Evolutionary conservation across 805 yeast species (phyloP).

Genomic region (Hyphopichia homilentoma): DNA sequence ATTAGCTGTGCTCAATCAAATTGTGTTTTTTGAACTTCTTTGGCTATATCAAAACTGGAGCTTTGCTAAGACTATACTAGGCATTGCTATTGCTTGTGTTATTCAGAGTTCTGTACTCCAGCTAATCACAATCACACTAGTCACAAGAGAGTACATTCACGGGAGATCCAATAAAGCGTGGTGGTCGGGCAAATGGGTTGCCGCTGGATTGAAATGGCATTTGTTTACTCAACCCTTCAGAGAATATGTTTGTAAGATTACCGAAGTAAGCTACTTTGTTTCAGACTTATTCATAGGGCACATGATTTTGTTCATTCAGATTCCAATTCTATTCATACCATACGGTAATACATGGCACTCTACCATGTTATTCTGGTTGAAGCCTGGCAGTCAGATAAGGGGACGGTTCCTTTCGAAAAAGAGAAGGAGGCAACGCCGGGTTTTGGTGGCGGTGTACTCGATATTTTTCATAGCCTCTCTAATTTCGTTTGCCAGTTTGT

Average conservation of each 20-base stretch:
- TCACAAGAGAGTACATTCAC: constrained; percentile 61
- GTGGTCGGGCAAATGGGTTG: constrained; percentile 69
- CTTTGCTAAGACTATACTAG: constrained; percentile 55
- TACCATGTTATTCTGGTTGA: constrained; percentile 63
- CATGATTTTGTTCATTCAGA: constrained; percentile 50
- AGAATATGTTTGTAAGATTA: constrained; percentile 58
- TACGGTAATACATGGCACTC: constrained; percentile 66
- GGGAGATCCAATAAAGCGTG: constrained; percentile 58
- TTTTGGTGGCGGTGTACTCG: constrained; percentile 27
- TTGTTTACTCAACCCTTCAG: constrained; percentile 60
- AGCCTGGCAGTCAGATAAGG: constrained; percentile 49
- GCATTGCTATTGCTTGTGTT: constrained; percentile 52
- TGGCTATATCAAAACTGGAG: constrained; percentile 70
- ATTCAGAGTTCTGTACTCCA: constrained; percentile 59
- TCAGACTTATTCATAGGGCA: constrained; percentile 63
- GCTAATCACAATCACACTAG: constrained; percentile 41
- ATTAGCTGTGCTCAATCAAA: constrained; percentile 48
- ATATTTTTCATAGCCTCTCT: constrained; percentile 29
- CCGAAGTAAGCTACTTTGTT: constrained; percentile 66
- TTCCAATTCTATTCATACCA: constrained; percentile 62
- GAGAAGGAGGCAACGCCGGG: constrained; percentile 37
- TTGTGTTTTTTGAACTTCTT: constrained; percentile 56
- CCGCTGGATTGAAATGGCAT: constrained; percentile 59
- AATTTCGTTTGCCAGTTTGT: constrained; percentile 23
- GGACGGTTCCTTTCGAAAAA: constrained; percentile 43